Evolutionary conservation across 1,284 basidiomycete genomes (phyloP).

Genomic region (Puccinia novopanici): DNA sequence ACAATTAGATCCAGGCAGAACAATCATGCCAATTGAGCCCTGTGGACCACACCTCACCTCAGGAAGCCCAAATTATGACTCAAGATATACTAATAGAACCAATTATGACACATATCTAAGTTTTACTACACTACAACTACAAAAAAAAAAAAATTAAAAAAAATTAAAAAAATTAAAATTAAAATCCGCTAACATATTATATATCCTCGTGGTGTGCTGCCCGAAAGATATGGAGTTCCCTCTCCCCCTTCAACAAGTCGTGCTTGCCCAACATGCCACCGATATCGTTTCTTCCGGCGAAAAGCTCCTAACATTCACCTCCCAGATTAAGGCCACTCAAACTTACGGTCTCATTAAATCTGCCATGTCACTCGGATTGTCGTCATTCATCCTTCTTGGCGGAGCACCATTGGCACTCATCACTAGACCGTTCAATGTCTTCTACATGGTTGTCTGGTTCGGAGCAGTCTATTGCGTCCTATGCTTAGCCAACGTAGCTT

Average conservation of each 20-base stretch:
- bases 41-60: too few relatives aligned
- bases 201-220: too few relatives aligned
- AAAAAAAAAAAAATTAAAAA: too few relatives aligned
- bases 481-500: slow-evolving; percentile 32
- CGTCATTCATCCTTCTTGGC: slow-evolving; percentile 17
- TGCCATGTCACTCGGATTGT: not conserved
- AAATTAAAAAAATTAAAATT: too few relatives aligned
- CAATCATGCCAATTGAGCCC: too few relatives aligned
- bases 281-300: slow-evolving; percentile 26
- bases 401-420: slow-evolving; percentile 30
- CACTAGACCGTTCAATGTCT: slow-evolving; percentile 36
- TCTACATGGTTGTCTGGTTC: slow-evolving; percentile 34
- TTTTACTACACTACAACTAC: too few relatives aligned
- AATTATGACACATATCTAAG: too few relatives aligned
- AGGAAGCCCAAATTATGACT: too few relatives aligned
- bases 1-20: too few relatives aligned
- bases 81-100: too few relatives aligned
- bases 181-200: too few relatives aligned
- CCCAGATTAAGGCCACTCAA: slow-evolving; percentile 22
- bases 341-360: slow-evolving; percentile 31
- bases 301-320: not conserved
- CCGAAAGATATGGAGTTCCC: slow-evolving; percentile 29
- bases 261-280: slow-evolving; percentile 37
- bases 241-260: slow-evolving; percentile 38
- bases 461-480: slow-evolving; percentile 30